Percentiles rank a stretch among this genome's conserved stretches.
Conservation (phyloP, 192 early-diverging fungal genomes). For the Coemansia sp. region DNA sequence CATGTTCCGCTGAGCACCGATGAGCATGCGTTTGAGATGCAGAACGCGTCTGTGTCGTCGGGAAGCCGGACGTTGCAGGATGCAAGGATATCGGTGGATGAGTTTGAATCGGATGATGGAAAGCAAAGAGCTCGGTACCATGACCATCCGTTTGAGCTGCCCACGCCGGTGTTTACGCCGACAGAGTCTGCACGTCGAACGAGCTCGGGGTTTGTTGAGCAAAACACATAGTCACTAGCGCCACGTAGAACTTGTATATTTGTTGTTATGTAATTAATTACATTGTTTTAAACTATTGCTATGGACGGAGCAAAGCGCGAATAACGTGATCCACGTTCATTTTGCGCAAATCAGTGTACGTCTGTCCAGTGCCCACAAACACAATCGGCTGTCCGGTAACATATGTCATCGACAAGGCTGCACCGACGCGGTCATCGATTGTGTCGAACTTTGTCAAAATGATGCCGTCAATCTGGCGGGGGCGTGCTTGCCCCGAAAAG, state of each 20-base stretch:
- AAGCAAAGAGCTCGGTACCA: conserved; percentile 1
- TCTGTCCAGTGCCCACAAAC: conserved; percentile 97
- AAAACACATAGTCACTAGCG: neutral
- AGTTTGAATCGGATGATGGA: conserved; percentile 16
- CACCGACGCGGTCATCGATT: conserved; percentile 95
- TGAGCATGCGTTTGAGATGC: conserved; percentile 25
- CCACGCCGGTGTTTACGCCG: conserved; percentile 3
- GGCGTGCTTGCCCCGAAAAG: conserved; percentile 75
- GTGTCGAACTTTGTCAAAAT: conserved; percentile 97
- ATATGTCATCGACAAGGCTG: conserved; percentile 94
- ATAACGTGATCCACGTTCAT: conserved; percentile 80
- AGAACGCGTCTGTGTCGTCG: conserved; percentile 11
- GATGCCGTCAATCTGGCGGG: conserved; percentile 93
- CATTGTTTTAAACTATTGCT: neutral
- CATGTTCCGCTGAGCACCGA: conserved; percentile 32
- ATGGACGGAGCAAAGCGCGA: conserved; percentile 58
- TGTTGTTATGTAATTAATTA: no score
- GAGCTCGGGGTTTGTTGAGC: neutral
- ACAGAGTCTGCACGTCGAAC: neutral
- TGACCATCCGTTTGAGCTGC: neutral
- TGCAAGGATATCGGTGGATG: conserved; percentile 19
- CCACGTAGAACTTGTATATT: no score
- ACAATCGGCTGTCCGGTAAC: conserved; percentile 92
- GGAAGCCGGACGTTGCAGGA: conserved; percentile 29
- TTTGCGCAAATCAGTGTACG: conserved; percentile 90